Percentiles rank a stretch among this genome's conserved stretches.
These are phyloP conservation scores for Citrus maxima DNA, from an alignment of 345 rosid species.

Conservation along the genomic window DNA sequence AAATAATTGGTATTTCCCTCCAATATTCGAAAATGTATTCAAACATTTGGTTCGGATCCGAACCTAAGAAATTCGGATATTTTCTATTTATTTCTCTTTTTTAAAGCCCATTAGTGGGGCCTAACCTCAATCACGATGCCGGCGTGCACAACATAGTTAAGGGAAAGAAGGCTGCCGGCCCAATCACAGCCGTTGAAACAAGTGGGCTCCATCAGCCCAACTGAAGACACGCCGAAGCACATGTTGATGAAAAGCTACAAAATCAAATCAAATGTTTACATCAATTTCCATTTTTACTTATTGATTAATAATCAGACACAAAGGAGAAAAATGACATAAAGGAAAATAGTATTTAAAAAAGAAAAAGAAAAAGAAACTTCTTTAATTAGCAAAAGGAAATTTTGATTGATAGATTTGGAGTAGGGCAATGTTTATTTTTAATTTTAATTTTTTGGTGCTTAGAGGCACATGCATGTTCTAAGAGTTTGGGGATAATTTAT, in stretches of 20 bases:
- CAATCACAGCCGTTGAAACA: conserved; percentile 17
- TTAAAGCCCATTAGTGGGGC: conserved; percentile 22
- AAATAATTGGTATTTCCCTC: conserved; percentile 29
- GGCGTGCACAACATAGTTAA: conserved; percentile 16
- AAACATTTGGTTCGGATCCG: conserved; percentile 53
- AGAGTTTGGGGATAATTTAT: background rate
- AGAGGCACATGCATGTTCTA: background rate
- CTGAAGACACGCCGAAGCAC: conserved; percentile 5
- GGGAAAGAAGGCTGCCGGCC: conserved; percentile 30
- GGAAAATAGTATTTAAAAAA: too few species aligned
- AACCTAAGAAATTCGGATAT: conserved; percentile 32
- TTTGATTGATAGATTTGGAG: background rate
- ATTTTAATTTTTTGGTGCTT: background rate
- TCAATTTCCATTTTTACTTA: background rate
- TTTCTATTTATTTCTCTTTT: background rate
- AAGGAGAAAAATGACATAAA: too few species aligned
- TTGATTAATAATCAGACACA: too few species aligned
- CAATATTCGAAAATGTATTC: conserved; percentile 31
- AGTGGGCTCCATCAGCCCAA: conserved; percentile 30
- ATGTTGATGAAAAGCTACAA: background rate
- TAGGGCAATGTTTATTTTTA: background rate
- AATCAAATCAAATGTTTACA: background rate
- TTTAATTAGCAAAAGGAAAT: background rate
- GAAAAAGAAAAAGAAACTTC: background rate
- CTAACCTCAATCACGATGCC: conserved; percentile 20